These are phyloP conservation scores for Tylopilus sp. DNA, from an alignment of 768 basidiomycete species.

Conservation along the genomic window DNA sequence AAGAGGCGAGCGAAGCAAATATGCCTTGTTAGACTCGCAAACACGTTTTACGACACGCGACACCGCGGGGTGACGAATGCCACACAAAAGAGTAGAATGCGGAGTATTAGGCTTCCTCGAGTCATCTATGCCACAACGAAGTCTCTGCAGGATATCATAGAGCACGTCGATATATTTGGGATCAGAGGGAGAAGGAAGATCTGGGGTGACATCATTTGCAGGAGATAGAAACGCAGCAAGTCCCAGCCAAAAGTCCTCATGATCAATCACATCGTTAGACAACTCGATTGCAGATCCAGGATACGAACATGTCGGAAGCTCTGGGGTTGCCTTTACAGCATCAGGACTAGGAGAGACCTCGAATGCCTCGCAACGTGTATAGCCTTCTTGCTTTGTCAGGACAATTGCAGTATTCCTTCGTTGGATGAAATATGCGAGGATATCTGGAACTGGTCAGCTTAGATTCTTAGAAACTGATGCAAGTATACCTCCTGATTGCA, in stretches of 20 bases:
- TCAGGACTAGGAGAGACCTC: no score
- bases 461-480: no score
- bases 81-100: conserved; percentile 1
- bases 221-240: neutral
- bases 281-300: neutral
- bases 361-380: no score
- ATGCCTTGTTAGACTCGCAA: conserved; percentile 18
- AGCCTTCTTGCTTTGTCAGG: no score
- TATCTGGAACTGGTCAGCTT: no score
- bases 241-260: neutral
- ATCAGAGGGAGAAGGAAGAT: neutral
- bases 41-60: no score
- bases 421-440: no score
- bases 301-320: no score
- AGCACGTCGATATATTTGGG: neutral
- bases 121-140: neutral
- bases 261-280: neutral
- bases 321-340: no score
- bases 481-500: no score
- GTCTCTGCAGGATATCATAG: neutral
- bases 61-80: neutral
- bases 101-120: neutral
- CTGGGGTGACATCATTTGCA: neutral
- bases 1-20: conserved; percentile 29
- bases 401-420: no score